Conservation (phyloP, 1,284 basidiomycete genomes). For the Ceratobasidium sp. region DNA sequence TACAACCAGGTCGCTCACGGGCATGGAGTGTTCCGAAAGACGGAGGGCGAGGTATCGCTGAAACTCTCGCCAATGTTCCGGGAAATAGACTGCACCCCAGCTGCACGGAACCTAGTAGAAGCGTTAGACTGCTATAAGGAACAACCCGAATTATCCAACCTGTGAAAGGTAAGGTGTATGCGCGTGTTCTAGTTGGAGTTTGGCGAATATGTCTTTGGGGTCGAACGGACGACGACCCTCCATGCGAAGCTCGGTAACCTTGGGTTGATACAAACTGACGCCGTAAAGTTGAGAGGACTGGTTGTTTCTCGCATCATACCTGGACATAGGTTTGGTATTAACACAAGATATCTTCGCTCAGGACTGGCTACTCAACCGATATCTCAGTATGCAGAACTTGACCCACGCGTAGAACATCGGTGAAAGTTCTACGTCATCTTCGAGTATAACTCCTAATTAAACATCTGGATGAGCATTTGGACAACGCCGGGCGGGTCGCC, state of each 20-base stretch:
- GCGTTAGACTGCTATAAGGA: not conserved
- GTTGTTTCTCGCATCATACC: constrained; percentile 66
- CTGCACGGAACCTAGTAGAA: constrained; percentile 86
- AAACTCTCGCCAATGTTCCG: constrained; percentile 86
- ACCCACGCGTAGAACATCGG: constrained; percentile 86
- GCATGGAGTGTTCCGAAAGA: constrained; percentile 65
- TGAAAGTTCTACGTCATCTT: constrained; percentile 87
- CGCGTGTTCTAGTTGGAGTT: constrained; percentile 59
- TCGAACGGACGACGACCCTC: constrained; percentile 78
- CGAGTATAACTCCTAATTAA: constrained; percentile 67
- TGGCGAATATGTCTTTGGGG: constrained; percentile 69
- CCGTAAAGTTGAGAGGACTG: constrained; percentile 71
- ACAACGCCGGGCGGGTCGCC: not conserved
- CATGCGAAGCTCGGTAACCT: constrained; percentile 77
- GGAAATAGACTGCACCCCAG: constrained; percentile 92
- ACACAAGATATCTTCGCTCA: constrained; percentile 4
- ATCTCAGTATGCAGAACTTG: constrained; percentile 79
- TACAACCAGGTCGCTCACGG: constrained; percentile 67
- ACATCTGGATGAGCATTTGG: not conserved
- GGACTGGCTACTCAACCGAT: constrained; percentile 65
- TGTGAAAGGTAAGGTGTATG: constrained; percentile 70
- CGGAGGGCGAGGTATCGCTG: constrained; percentile 78
- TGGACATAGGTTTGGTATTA: constrained; percentile 53
- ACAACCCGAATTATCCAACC: not conserved
- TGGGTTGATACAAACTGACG: constrained; percentile 86